Evolutionary conservation across 257 asterid species (phyloP).

Genomic region (Craterostigma plantagineum): DNA sequence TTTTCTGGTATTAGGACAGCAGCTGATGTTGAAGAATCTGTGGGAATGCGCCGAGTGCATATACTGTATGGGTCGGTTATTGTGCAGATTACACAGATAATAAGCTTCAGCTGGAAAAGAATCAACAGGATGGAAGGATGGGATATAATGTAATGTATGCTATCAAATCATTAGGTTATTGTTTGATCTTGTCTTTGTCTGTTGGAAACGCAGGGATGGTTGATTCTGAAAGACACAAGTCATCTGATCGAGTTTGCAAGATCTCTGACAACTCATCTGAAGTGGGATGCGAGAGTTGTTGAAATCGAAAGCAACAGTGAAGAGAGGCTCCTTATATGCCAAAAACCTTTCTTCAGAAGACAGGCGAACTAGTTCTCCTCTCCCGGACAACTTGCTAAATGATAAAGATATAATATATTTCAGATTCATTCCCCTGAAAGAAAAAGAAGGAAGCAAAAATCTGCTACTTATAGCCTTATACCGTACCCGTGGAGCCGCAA

Average conservation of each 20-base stretch:
- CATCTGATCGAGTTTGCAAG: conserved; percentile 67
- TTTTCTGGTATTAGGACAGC: too few species aligned
- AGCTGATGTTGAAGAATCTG: too few species aligned
- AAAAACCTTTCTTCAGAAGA: conserved; percentile 70
- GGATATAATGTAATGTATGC: neutral
- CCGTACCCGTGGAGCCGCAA: conserved; percentile 54
- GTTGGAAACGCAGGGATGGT: conserved; percentile 70
- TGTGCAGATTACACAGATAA: neutral
- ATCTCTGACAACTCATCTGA: conserved; percentile 54
- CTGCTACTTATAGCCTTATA: conserved; percentile 8
- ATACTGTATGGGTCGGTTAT: too few species aligned
- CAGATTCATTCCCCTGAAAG: conserved; percentile 16
- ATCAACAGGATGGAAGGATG: too few species aligned
- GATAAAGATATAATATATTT: conserved; percentile 13
- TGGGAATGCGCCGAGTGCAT: too few species aligned
- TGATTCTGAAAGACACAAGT: conserved; percentile 51
- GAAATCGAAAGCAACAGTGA: conserved; percentile 75
- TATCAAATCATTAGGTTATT: neutral
- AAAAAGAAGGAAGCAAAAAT: conserved; percentile 15
- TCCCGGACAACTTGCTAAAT: neutral
- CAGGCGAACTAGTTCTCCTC: conserved; percentile 32
- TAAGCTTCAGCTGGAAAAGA: neutral
- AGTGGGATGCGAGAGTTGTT: conserved; percentile 94
- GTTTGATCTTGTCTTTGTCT: conserved; percentile 9
- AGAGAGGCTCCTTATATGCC: conserved; percentile 87